phyloP scores from a whole-genome alignment of 352 stramenopile species.

The Pythium biforme region DNA sequence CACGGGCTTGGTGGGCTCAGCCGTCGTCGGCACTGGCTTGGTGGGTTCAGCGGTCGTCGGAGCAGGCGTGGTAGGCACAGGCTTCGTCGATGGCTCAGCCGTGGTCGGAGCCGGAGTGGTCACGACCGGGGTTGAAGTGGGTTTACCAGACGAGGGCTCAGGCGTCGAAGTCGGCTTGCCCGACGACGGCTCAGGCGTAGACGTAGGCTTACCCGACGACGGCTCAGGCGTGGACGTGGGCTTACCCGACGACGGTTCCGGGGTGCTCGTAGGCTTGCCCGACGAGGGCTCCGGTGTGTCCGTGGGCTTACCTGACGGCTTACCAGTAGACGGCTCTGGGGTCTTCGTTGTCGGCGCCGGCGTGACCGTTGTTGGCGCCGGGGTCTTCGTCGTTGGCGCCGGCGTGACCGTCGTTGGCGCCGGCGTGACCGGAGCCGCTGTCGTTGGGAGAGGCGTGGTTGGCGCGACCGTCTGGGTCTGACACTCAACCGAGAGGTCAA shows the following conservation, averaged over 20 bases:
- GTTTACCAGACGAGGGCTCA: neutral
- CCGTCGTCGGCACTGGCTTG: neutral
- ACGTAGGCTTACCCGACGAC: neutral
- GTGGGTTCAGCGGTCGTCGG: neutral
- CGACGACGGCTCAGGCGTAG: neutral
- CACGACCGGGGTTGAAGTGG: neutral
- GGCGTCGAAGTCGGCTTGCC: neutral
- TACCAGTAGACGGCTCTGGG: conserved; percentile 29
- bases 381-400: neutral
- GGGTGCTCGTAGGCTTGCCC: conserved; percentile 2
- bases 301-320: neutral
- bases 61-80: neutral
- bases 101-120: neutral
- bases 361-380: neutral
- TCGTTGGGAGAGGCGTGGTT: neutral
- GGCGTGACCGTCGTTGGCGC: neutral
- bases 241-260: conserved; percentile 1
- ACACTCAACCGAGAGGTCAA: conserved; percentile 8
- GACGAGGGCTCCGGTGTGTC: neutral
- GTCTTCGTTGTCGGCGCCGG: neutral
- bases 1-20: neutral
- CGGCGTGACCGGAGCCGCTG: neutral
- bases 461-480: neutral
- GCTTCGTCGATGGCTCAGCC: neutral
- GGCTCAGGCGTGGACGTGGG: neutral